phyloP scores from a whole-genome alignment of 2,329 filamentous ascomycete genomes.

The Chrysosporium keratinophilum region DNA sequence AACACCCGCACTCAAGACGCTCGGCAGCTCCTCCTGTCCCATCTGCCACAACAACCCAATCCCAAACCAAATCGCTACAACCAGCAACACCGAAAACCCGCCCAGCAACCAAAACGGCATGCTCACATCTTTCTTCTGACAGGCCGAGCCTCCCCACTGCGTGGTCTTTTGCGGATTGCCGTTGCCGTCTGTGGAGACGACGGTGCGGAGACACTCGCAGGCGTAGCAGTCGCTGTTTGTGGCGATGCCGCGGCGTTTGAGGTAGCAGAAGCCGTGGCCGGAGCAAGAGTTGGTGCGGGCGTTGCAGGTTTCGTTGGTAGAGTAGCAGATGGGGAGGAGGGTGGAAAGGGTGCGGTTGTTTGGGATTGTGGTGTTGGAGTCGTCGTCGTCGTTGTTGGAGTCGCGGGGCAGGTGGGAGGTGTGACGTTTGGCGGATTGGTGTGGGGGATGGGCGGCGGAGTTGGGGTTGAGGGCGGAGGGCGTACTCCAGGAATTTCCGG shows the following conservation, averaged over 20 bases:
- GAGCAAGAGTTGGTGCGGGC: constrained; percentile 67
- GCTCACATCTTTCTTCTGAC: constrained; percentile 86
- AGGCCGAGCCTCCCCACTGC: constrained; percentile 74
- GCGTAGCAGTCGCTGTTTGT: constrained; percentile 56
- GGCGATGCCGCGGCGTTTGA: constrained; percentile 45
- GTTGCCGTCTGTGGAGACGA: constrained; percentile 38
- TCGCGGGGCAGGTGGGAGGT: constrained; percentile 8
- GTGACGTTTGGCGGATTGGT: neutral
- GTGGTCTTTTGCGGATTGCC: constrained; percentile 49
- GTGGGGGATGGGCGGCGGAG: neutral
- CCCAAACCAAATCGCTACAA: constrained; percentile 57
- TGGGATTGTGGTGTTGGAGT: constrained; percentile 23
- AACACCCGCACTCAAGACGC: constrained; percentile 92
- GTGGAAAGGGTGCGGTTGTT: constrained; percentile 29
- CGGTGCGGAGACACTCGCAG: constrained; percentile 61
- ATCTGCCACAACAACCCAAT: constrained; percentile 73
- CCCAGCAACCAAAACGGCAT: constrained; percentile 79
- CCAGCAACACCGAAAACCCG: constrained; percentile 59
- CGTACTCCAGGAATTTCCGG: constrained; percentile 25
- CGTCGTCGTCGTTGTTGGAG: constrained; percentile 18
- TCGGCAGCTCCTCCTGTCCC: constrained; percentile 77
- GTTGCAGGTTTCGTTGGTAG: constrained; percentile 56
- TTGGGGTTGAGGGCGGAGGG: neutral
- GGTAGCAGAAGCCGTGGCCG: constrained; percentile 64
- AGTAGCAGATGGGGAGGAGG: constrained; percentile 64